Evolutionary conservation across 495 filamentous ascomycete species (phyloP), one percentile per base, ranked within the genome.

Genomic region (Rhypophila decipiens): DNA sequence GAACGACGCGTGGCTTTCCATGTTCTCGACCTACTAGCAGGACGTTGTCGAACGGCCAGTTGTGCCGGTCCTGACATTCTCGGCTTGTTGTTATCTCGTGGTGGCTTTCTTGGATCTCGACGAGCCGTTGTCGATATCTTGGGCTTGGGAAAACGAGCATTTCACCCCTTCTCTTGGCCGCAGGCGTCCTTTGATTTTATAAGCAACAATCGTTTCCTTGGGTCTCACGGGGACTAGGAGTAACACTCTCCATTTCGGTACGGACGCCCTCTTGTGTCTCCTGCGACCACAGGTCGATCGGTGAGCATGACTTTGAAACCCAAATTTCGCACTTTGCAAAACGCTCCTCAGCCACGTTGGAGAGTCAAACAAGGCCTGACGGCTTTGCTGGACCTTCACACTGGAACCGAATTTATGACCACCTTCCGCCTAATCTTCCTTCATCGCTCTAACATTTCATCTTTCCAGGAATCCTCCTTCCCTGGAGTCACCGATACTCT

Each of bases 101-200:
- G n/a, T n/a, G n/a, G n/a, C n/a, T n/a, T n/a, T n/a, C n/a, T n/a
- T n/a, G n/a, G n/a, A n/a, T n/a, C 53, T 43, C 58, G 42, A 21
- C 50, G 62, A 51, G 54, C 51, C 52, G 63, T 59, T 62, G 72
- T 67, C 70, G 73, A 73, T 77, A 63, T 38, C 76, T 71, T 72
- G 73, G 69, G 58, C 67, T 66, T 57, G 45, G 54, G 62, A 56
- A 59, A 61, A 58, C 67, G 58, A 55, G 50, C 51, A 53, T 46
- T 51, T 53, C 33, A 38, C 44, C 46, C 33, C 42, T 41, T 51
- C 42, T 47, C 50, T 57, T 67, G 74, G 75, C 69, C 74, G 74
- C 74, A 67, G 73, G 74, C 74, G 72, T 69, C 74, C 72, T 74
- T 73, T 64, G 52, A 66, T 70, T 74, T 67, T 64, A 59, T 60